Percentiles rank a stretch among this genome's conserved stretches.
Evolutionary conservation across 495 filamentous ascomycete genomes (phyloP).

Genomic region (Astrocystis sublimbata): DNA sequence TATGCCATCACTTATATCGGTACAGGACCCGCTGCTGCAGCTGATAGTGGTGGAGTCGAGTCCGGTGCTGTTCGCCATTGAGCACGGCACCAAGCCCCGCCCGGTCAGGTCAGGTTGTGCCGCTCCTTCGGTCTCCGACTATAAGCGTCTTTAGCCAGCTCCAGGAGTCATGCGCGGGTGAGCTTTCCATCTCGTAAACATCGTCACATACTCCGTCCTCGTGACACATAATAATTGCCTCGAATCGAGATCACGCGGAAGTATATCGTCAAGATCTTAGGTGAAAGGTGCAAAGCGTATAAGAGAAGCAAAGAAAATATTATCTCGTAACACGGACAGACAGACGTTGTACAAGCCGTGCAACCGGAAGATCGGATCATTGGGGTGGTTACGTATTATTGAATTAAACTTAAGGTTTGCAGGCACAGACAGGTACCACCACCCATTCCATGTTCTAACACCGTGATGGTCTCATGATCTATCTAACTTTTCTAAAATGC

Average conservation of each 20-base stretch:
- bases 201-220: constrained; percentile 18
- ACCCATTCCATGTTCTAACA: not conserved
- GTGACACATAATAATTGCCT: constrained; percentile 3
- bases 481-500: constrained; percentile 11
- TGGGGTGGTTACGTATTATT: not conserved
- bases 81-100: not conserved
- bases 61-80: not conserved
- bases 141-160: constrained; percentile 13
- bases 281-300: not conserved
- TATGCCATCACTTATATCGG: not conserved
- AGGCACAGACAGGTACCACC: not conserved
- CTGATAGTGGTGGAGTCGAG: too few species aligned
- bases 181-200: constrained; percentile 30
- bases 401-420: not conserved
- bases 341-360: too few species aligned
- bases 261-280: not conserved
- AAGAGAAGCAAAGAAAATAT: not conserved
- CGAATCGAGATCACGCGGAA: not conserved
- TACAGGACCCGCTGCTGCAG: too few species aligned
- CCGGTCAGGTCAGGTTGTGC: not conserved
- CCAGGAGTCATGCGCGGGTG: constrained; percentile 14
- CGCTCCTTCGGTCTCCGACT: not conserved
- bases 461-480: not conserved
- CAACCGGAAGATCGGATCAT: not conserved
- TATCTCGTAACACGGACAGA: too few species aligned